These are phyloP conservation scores for Calonectria henricotiae DNA, from an alignment of 2,329 filamentous ascomycete genomes.

Conservation along the genomic window DNA sequence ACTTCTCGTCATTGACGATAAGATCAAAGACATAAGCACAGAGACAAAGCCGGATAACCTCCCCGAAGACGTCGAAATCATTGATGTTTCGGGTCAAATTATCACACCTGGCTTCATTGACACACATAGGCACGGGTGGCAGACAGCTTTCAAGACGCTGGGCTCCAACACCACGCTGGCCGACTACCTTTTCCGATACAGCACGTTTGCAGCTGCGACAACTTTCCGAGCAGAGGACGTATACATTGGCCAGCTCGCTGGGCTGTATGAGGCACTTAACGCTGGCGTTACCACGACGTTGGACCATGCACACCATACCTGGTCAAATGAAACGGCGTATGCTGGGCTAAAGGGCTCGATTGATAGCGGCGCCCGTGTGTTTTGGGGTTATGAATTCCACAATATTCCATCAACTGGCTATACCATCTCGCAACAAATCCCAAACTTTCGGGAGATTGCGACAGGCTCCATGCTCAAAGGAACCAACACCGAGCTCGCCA, in stretches of 20 bases:
- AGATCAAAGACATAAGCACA: conserved; percentile 23
- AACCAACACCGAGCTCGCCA: conserved; percentile 58
- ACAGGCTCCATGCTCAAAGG: conserved; percentile 47
- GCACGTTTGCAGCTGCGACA: conserved; percentile 54
- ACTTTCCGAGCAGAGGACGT: conserved; percentile 63
- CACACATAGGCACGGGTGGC: conserved; percentile 72
- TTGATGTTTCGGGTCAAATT: conserved; percentile 69
- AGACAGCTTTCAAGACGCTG: conserved; percentile 70
- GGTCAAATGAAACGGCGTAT: conserved; percentile 60
- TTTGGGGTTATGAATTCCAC: conserved; percentile 64
- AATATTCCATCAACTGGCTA: conserved; percentile 53
- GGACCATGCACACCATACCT: conserved; percentile 70
- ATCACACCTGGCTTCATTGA: conserved; percentile 72
- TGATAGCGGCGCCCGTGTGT: conserved; percentile 66
- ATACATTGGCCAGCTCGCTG: conserved; percentile 64
- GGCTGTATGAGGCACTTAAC: conserved; percentile 68
- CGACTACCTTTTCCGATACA: conserved; percentile 65
- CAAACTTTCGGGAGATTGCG: conserved; percentile 60
- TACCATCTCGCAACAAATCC: conserved; percentile 58
- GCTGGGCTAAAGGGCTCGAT: conserved; percentile 65
- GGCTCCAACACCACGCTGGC: conserved; percentile 67
- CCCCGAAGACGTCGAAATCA: conserved; percentile 42
- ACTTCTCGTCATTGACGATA: conserved; percentile 23
- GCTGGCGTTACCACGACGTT: conserved; percentile 69
- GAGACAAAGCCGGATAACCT: not conserved